Evolutionary conservation across 2,329 filamentous ascomycete species (phyloP).

Genomic region (Alternaria angustiovoidea): DNA sequence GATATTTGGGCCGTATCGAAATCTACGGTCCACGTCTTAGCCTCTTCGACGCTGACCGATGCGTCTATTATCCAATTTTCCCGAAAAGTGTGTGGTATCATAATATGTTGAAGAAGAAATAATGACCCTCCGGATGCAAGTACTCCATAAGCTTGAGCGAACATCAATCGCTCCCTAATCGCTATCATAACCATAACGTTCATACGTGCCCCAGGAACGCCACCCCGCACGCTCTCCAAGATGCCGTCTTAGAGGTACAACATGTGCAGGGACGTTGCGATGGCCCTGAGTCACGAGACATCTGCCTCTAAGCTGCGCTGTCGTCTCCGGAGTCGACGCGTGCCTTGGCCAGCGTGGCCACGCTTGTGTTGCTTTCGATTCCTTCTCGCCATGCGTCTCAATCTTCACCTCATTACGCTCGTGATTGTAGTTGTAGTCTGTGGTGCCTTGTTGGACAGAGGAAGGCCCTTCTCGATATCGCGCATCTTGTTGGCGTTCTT

Average conservation of each 20-base stretch:
- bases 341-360: background rate
- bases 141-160: background rate
- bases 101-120: constrained; percentile 2
- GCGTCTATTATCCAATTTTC: constrained; percentile 5
- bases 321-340: constrained; percentile 7
- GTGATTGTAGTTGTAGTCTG: constrained; percentile 48
- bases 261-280: background rate
- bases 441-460: constrained; percentile 30
- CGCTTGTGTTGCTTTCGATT: background rate
- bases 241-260: background rate
- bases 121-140: background rate
- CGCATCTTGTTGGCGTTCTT: constrained; percentile 28
- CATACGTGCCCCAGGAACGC: background rate
- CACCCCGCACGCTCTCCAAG: background rate
- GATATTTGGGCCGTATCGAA: background rate
- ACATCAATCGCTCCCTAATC: constrained; percentile 1
- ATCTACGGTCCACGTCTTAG: background rate
- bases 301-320: background rate
- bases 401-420: constrained; percentile 31
- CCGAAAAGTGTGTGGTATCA: constrained; percentile 26
- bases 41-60: background rate
- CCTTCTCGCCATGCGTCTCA: background rate
- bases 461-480: constrained; percentile 48
- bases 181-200: constrained; percentile 6
- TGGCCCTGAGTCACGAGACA: background rate